Evolutionary conservation across 306 rosid genomes (phyloP).

Genomic region (Hippophae gyantsensis): DNA sequence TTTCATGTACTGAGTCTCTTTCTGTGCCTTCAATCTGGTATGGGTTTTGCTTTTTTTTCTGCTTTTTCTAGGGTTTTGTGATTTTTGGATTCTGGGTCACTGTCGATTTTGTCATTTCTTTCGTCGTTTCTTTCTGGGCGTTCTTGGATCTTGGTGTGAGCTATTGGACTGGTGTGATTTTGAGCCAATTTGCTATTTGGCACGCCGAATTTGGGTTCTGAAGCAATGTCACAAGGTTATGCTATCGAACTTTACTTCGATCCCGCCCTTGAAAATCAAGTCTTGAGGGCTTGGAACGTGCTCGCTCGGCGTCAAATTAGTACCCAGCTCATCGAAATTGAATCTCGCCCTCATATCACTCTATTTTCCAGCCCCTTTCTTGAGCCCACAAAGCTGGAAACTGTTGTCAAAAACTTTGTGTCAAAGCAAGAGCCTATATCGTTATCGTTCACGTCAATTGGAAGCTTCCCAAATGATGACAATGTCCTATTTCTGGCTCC

Average conservation of each 20-base stretch:
- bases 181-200: constrained; percentile 2
- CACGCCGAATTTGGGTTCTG: constrained; percentile 5
- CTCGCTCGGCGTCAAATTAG: constrained; percentile 87
- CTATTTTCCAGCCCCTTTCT: constrained; percentile 58
- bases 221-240: constrained; percentile 67
- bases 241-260: constrained; percentile 92
- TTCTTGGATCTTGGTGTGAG: constrained; percentile 25
- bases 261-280: constrained; percentile 90
- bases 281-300: constrained; percentile 90
- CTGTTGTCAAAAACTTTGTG: constrained; percentile 38
- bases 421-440: constrained; percentile 64
- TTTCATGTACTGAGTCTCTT: constrained; percentile 1
- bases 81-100: constrained; percentile 9
- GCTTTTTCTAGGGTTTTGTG: not conserved
- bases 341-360: constrained; percentile 93
- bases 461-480: constrained; percentile 43
- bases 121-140: constrained; percentile 6
- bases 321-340: constrained; percentile 74
- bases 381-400: constrained; percentile 56
- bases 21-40: constrained; percentile 8
- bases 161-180: constrained; percentile 20
- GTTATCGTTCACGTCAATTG: constrained; percentile 62
- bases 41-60: constrained; percentile 6
- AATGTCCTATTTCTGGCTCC: constrained; percentile 70
- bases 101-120: not conserved